These are phyloP conservation scores for Apiotrichum porosum DNA, from an alignment of 1,284 basidiomycete species.

Conservation along the genomic window DNA sequence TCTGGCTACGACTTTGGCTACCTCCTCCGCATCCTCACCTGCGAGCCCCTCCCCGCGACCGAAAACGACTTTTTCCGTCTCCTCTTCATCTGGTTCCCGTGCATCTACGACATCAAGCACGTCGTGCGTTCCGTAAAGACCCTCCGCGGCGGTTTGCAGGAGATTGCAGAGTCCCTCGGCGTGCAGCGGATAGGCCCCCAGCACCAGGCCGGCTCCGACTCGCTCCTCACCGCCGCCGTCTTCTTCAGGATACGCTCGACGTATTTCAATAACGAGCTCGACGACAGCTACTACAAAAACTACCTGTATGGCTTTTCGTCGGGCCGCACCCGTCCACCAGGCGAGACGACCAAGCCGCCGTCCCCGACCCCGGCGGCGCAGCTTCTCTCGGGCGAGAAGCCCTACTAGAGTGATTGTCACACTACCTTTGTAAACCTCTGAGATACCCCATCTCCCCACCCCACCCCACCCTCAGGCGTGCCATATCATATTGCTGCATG, in stretches of 20 bases:
- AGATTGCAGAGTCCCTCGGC: conserved; percentile 92
- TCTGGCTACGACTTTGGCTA: conserved; percentile 99
- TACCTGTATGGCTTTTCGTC: conserved; percentile 45
- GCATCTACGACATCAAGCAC: conserved; percentile 96
- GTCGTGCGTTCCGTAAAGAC: conserved; percentile 85
- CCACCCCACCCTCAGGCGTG: neutral
- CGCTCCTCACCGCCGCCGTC: conserved; percentile 81
- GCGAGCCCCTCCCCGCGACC: conserved; percentile 75
- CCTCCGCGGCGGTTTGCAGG: conserved; percentile 89
- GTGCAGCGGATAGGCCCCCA: conserved; percentile 79
- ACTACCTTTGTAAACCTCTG: too few relatives aligned
- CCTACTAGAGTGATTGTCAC: conserved; percentile 11
- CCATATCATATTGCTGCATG: neutral
- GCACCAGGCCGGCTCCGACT: conserved; percentile 95
- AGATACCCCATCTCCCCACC: too few relatives aligned
- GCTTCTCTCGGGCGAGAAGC: conserved; percentile 18
- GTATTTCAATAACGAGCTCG: conserved; percentile 82
- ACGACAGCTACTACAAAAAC: conserved; percentile 57
- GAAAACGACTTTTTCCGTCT: conserved; percentile 90
- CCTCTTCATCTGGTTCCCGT: conserved; percentile 90
- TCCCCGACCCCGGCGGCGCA: conserved; percentile 20
- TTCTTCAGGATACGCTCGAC: conserved; percentile 94
- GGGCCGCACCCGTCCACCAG: conserved; percentile 10
- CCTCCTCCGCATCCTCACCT: conserved; percentile 90
- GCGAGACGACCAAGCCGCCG: conserved; percentile 16